Evolutionary conservation across 768 basidiomycete species (phyloP), one percentile per base, ranked within the genome.

Genomic region (Multifurca ochricompacta): DNA sequence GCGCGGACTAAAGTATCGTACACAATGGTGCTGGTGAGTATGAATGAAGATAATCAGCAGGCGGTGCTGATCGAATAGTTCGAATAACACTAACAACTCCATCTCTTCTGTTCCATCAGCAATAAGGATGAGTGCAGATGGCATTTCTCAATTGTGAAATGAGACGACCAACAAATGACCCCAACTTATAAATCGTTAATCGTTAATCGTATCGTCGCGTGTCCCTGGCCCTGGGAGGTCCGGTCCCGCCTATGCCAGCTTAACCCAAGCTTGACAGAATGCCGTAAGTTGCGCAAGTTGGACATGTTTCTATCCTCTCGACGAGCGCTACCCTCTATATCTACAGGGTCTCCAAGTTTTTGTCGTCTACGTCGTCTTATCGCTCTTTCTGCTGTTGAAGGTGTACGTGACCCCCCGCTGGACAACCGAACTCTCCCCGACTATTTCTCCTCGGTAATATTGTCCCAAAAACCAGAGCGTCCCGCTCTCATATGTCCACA

Each of bases 91-190:
- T 61, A 63, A 87, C 88, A 90, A 91, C 68, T 90, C 88, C 82
- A 89, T 90, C 70, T 91, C 89, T 65, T 91, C 89, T 1, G 89
- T 90, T 11, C 89, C 89, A 64, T 90, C 77, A 16, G 88, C 84
- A 25, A 91, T 77, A 21, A 91, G 71, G 43, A 91, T 74, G 19
- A 89, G 71, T 6, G 85, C 89, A 34, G 81, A 79, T 9, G 77
- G 71, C 65, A 67, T 68, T n/a, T n/a, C n/a, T n/a, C n/a, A n/a
- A n/a, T n/a, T n/a, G n/a, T n/a, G n/a, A n/a, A n/a, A n/a, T n/a
- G n/a, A n/a, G n/a, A n/a, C n/a, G n/a, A n/a, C n/a, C n/a, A n/a
- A n/a, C n/a, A n/a, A n/a, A n/a, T n/a, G n/a, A n/a, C n/a, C n/a
- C n/a, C n/a, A n/a, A n/a, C n/a, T n/a, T n/a, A n/a, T n/a, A n/a